Evolutionary conservation across 2,329 filamentous ascomycete species (phyloP).

Genomic region (Moelleriella libera): DNA sequence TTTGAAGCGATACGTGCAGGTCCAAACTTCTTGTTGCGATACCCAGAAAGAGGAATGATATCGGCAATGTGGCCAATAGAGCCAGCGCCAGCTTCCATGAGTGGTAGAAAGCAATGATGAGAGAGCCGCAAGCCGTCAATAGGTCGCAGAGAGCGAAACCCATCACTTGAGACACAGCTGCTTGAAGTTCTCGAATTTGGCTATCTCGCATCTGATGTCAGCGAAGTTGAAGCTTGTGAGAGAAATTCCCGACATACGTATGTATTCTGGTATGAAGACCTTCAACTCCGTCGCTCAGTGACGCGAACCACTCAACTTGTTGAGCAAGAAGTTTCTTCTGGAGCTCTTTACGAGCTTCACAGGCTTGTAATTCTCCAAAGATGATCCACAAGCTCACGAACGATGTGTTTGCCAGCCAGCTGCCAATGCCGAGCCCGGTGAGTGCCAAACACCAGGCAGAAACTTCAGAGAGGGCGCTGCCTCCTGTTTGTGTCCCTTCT

Average conservation of each 20-base stretch:
- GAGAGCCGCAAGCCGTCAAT: constrained; percentile 48
- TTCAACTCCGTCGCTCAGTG: constrained; percentile 53
- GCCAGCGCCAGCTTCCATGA: constrained; percentile 79
- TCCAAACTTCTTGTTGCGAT: constrained; percentile 48
- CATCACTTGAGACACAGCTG: constrained; percentile 65
- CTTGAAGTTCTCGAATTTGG: constrained; percentile 69
- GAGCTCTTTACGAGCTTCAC: constrained; percentile 44
- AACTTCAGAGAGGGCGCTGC: constrained; percentile 39
- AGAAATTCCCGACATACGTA: constrained; percentile 37
- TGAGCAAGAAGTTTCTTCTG: constrained; percentile 58
- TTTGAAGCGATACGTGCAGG: constrained; percentile 54
- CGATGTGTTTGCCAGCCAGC: constrained; percentile 52
- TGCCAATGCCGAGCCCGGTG: constrained; percentile 44
- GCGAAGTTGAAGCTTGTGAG: neutral
- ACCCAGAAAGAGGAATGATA: constrained; percentile 47
- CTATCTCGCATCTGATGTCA: constrained; percentile 26
- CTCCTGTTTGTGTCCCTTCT: constrained; percentile 30
- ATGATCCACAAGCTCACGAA: constrained; percentile 60
- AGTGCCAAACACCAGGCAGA: constrained; percentile 49
- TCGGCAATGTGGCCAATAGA: constrained; percentile 57
- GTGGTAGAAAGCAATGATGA: constrained; percentile 60
- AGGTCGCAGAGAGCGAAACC: constrained; percentile 53
- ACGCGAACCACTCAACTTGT: constrained; percentile 74
- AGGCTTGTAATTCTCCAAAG: constrained; percentile 72
- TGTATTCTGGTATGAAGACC: constrained; percentile 61